These are phyloP conservation scores for Malassezia arunalokei DNA, from an alignment of 1,284 basidiomycete species.

Conservation along the genomic window DNA sequence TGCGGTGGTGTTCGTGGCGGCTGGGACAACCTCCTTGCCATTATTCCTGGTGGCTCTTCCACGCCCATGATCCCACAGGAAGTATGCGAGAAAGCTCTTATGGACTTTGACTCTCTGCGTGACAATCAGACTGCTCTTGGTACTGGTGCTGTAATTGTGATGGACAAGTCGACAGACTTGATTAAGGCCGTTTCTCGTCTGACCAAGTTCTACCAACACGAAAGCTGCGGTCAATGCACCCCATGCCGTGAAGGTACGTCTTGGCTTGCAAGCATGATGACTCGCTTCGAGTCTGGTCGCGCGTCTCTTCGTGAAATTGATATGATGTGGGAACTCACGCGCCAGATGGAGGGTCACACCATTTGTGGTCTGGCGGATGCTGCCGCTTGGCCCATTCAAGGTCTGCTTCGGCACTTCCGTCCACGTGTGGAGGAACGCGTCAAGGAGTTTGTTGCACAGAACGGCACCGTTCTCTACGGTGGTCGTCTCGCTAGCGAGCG, in stretches of 20 bases:
- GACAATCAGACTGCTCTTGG: slow-evolving; percentile 88
- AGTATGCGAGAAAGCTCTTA: slow-evolving; percentile 48
- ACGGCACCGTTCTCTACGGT: slow-evolving; percentile 80
- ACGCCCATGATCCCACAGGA: slow-evolving; percentile 80
- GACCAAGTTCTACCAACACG: slow-evolving; percentile 65
- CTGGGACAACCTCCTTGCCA: slow-evolving; percentile 89
- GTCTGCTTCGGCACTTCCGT: slow-evolving; percentile 86
- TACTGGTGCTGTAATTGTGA: slow-evolving; percentile 95
- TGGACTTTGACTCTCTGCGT: slow-evolving; percentile 97
- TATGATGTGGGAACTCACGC: slow-evolving; percentile 55
- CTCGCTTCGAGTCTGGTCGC: slow-evolving; percentile 64
- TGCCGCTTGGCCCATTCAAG: slow-evolving; percentile 96
- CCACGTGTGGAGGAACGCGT: slow-evolving; percentile 65
- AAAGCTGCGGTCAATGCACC: slow-evolving; percentile 96
- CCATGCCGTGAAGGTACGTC: slow-evolving; percentile 73
- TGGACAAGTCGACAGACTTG: slow-evolving; percentile 95
- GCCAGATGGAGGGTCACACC: slow-evolving; percentile 75
- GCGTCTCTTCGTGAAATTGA: slow-evolving; percentile 88
- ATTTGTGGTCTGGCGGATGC: slow-evolving; percentile 96
- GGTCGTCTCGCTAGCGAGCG: slow-evolving; percentile 63
- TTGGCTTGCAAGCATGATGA: slow-evolving; percentile 46
- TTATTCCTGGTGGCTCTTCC: slow-evolving; percentile 86
- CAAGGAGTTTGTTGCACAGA: slow-evolving; percentile 60
- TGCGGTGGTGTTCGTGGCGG: slow-evolving; percentile 87
- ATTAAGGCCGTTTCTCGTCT: slow-evolving; percentile 74